A percentile compares a stretch with the other conserved stretches of the same genome.
These are phyloP conservation scores for Citropsis articulata DNA, from an alignment of 345 rosid genomes.

Conservation along the genomic window DNA sequence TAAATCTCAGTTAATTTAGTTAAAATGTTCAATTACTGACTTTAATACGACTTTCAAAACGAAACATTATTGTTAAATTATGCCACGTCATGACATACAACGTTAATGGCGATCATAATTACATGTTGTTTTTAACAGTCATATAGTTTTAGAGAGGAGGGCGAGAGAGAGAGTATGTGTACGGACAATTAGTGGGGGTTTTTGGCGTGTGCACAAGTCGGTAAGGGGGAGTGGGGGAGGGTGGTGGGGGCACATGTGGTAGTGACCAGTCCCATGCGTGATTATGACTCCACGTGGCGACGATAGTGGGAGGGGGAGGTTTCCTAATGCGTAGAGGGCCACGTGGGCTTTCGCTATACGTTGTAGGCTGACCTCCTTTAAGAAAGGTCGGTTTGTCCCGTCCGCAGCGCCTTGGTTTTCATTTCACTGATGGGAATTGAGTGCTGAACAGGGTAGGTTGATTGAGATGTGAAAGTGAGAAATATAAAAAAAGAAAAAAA, in stretches of 20 bases:
- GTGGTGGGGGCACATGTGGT: constrained; percentile 29
- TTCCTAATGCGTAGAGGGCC: constrained; percentile 9
- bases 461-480: constrained; percentile 5
- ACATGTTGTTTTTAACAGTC: constrained; percentile 10
- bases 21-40: background rate
- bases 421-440: background rate
- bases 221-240: constrained; percentile 10
- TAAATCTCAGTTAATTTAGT: background rate
- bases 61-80: background rate
- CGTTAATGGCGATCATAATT: constrained; percentile 3
- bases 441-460: constrained; percentile 14
- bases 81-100: background rate
- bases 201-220: constrained; percentile 6
- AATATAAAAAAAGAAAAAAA: background rate
- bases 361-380: background rate
- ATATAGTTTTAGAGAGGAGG: too few relatives aligned
- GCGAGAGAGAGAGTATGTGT: constrained; percentile 11
- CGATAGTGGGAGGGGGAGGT: background rate
- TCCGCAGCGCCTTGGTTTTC: background rate
- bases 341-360: constrained; percentile 23
- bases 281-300: constrained; percentile 46
- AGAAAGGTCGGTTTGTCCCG: constrained; percentile 34
- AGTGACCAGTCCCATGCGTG: constrained; percentile 45
- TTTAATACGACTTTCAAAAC: background rate
- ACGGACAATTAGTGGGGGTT: constrained; percentile 17